A percentile compares a stretch with the other conserved stretches of the same genome.
phyloP scores from a whole-genome alignment of 2,329 filamentous ascomycete species.

The Lasiodiplodia sp. region DNA sequence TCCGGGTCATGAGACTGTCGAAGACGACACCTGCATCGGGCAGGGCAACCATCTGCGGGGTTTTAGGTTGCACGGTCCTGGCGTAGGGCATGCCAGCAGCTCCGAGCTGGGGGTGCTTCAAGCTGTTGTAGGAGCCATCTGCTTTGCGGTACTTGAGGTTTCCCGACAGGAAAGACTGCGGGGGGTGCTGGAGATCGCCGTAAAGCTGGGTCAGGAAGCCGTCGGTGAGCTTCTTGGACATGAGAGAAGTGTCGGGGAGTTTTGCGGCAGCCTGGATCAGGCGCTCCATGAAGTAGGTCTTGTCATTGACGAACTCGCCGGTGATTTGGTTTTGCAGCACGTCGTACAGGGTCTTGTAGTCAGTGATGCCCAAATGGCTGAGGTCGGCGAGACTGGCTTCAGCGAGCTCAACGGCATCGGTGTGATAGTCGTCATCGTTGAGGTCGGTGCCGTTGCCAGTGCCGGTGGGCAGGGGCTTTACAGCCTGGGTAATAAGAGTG shows the following conservation, averaged over 20 bases:
- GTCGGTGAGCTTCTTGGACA: constrained; percentile 51
- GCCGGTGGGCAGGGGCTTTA: constrained; percentile 42
- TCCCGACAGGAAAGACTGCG: constrained; percentile 52
- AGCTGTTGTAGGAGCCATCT: constrained; percentile 63
- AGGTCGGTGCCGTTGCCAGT: constrained; percentile 55
- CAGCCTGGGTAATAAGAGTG: constrained; percentile 40
- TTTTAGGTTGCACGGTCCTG: constrained; percentile 66
- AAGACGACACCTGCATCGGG: constrained; percentile 73
- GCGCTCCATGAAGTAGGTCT: constrained; percentile 67
- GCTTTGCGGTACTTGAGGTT: constrained; percentile 57
- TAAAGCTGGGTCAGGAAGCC: constrained; percentile 56
- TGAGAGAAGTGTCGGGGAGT: constrained; percentile 50
- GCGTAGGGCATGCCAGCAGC: constrained; percentile 73
- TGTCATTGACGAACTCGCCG: constrained; percentile 67
- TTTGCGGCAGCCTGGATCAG: constrained; percentile 58
- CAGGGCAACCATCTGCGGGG: constrained; percentile 64
- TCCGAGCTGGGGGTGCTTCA: constrained; percentile 69
- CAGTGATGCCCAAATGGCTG: constrained; percentile 41
- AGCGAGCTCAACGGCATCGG: constrained; percentile 43
- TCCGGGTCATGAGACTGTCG: constrained; percentile 70
- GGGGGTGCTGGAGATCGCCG: constrained; percentile 58
- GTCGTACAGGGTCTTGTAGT: constrained; percentile 48
- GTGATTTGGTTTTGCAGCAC: constrained; percentile 48
- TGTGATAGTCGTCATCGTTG: constrained; percentile 40
- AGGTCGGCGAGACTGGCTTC: constrained; percentile 43